Conservation (phyloP, 805 yeast species). For the Saturnispora dispora region DNA sequence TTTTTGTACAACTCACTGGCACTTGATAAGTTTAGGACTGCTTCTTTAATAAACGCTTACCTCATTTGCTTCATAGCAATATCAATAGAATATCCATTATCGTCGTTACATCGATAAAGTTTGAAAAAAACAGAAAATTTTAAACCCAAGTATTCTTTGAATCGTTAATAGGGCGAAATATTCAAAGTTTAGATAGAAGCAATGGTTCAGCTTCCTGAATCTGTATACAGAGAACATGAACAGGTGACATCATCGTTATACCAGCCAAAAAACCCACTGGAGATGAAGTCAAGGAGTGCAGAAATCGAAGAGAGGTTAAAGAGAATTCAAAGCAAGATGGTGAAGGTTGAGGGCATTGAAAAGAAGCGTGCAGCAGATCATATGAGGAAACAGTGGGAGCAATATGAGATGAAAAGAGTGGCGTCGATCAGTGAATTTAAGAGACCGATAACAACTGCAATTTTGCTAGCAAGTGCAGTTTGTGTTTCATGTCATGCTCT, state of each 20-base stretch:
- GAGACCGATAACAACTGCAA: constrained; percentile 4
- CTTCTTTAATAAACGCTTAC: no score
- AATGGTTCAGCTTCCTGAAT: constrained; percentile 27
- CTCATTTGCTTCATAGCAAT: no score
- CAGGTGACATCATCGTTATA: neutral
- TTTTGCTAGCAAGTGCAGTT: constrained; percentile 4
- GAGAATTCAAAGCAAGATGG: constrained; percentile 1
- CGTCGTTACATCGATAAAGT: neutral
- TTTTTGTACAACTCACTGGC: no score
- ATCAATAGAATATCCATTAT: neutral
- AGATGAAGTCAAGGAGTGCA: neutral
- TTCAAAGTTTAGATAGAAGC: constrained; percentile 31
- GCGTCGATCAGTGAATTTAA: constrained; percentile 3
- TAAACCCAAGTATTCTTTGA: neutral
- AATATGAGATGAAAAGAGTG: constrained; percentile 5
- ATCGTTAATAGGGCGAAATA: neutral
- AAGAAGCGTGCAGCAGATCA: neutral
- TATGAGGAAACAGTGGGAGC: constrained; percentile 7
- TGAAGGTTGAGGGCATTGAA: constrained; percentile 1
- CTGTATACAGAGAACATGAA: constrained; percentile 1
- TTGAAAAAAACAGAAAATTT: neutral
- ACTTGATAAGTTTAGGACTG: no score
- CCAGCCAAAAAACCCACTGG: constrained; percentile 9
- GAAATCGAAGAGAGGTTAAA: constrained; percentile 1
- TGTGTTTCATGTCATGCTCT: constrained; percentile 5